Evolutionary conservation across 345 rosid species (phyloP), one percentile per base, ranked within the genome.

Genomic region (Trapa incisa): DNA sequence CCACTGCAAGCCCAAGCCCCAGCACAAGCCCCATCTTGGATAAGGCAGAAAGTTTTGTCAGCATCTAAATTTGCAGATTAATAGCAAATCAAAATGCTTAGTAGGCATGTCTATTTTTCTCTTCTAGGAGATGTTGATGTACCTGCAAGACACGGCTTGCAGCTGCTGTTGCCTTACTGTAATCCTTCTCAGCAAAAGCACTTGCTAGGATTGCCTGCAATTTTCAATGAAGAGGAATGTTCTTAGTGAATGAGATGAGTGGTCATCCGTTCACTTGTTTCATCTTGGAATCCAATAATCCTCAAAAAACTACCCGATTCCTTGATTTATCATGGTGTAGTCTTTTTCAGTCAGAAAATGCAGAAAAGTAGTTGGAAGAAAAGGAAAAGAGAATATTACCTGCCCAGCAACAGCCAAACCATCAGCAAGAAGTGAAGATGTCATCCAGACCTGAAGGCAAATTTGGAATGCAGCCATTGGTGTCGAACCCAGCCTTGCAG

Each of bases 351-450:
- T 22, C 29, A 22, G 29, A 22, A 22, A 22, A 22, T 22, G 29
- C 29, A 22, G 29, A 22, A 14, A 50, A 37, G 41, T 0, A 22
- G 29, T 22, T 22, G 48, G 13, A 45, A 45, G 48, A 37, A 48
- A 37, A n/a, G 29, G 48, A 47, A 37, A 48, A 62, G 43, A 15
- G n/a, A 15, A 9, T 41, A n/a, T 5, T 13, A 93, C 98, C 96
- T 94, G 97, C 64, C 91, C 99, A 32, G 99, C 99, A 66, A 94
- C 91, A 3, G 99, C 97, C 73, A 94, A 80, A 50, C 99, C 99
- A 73, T 94, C 99, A 1, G 96, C 91, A 9, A 94, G 99, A 65
- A 94, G 97, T 47, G 99, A 94, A 38, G 99, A 86, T 15, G 96
- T 91, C 74, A 94, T 64, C 99, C 99, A 94, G 66, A 94, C 95